Evolutionary conservation across 1,284 basidiomycete species (phyloP), one percentile per base, ranked within the genome.

Genomic region (Lentinula novae-zelandiae): DNA sequence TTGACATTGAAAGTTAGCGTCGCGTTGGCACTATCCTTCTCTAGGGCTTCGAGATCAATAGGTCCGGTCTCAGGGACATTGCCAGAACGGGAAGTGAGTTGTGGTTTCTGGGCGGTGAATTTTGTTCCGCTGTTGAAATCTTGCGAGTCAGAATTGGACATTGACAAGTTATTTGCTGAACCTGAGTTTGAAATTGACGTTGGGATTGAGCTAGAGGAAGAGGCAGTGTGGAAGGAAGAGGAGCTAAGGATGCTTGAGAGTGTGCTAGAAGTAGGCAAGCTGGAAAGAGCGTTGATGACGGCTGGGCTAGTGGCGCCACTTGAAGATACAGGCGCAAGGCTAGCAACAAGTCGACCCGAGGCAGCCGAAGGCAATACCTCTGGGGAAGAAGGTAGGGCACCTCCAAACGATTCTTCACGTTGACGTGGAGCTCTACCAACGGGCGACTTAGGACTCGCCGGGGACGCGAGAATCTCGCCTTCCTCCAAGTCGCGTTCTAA

Each of bases 151-250:
- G 31, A 36, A 42, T 39, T 44, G 46, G 15, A 40, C 27, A 31
- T 46, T 22, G 39, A 42, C 17, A 57, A 27, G 39, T 60, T 40
- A 33, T 22, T 60, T 4, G 33, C 51, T 13, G 62, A 63, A 39
- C 46, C 53, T 38, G 61, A 57, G 31, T 57, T 56, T 7, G 61
- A 62, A 12, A 62, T 56, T 4, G 62, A 60, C 10, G 62, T 63
- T 10, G 55, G 56, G 17, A 62, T 52, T 2, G 60, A 58, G 10
- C 56, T 49, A 36, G 62, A 60, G 13, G 62, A 63, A 39, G 62
- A 63, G n/a, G 62, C 58, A 39, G 62, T 60, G 36, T 60, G 58
- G 44, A 63, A 63, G 13, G 62, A 57, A 36, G 46, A 53, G 6
- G 54, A 42, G 33, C 53, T 59, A 53, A 33, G 22, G 13, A 62